Conservation (phyloP, 805 yeast genomes). For the Saccharomycopsis fibuligera region DNA sequence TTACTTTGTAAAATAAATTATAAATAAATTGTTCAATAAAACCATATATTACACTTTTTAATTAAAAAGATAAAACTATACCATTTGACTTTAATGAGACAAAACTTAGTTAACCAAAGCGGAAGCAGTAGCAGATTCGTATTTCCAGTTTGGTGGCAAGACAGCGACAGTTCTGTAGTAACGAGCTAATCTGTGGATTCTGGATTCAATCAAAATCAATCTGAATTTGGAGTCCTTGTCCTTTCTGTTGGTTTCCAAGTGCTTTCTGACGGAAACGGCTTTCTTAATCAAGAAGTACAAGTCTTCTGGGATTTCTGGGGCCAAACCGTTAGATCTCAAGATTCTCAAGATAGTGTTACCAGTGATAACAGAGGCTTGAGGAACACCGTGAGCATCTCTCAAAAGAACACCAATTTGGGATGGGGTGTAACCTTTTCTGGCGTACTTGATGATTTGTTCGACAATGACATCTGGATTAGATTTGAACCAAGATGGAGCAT, state of each 20-base stretch:
- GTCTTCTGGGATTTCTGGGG: conserved; percentile 99
- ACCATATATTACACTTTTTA: not conserved
- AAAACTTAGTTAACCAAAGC: conserved; percentile 90
- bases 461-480: conserved; percentile 89
- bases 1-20: too few relatives aligned
- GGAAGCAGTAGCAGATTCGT: conserved; percentile 99
- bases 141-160: conserved; percentile 99
- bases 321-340: conserved; percentile 98
- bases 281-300: conserved; percentile 98
- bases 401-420: conserved; percentile 99
- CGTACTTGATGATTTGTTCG: conserved; percentile 98
- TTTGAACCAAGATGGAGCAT: conserved; percentile 99
- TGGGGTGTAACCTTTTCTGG: conserved; percentile 99
- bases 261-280: conserved; percentile 99
- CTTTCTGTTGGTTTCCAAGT: conserved; percentile 99
- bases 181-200: conserved; percentile 99
- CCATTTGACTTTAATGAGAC: conserved; percentile 11
- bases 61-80: not conserved
- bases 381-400: conserved; percentile 99
- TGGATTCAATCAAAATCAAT: conserved; percentile 98
- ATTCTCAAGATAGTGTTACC: conserved; percentile 99
- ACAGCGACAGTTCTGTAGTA: conserved; percentile 99
- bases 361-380: conserved; percentile 94
- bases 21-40: too few relatives aligned
- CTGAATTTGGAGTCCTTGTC: conserved; percentile 99